Percentiles rank a stretch among this genome's conserved stretches.
Evolutionary conservation across 106 monocot species (phyloP).

Genomic region (Apostasia ramifera): DNA sequence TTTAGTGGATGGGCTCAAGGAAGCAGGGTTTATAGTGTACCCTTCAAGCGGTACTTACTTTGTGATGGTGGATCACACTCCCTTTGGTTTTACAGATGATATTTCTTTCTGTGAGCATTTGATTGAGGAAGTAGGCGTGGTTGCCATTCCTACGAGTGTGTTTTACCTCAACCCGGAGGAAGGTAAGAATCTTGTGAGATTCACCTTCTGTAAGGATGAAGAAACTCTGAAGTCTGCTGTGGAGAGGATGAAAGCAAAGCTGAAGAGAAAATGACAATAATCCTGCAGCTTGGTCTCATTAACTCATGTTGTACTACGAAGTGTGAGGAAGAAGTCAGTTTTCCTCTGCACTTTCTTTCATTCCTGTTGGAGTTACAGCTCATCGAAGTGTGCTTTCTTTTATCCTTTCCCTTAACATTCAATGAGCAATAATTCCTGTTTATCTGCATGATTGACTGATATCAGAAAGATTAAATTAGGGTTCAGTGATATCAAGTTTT

Average conservation of each 20-base stretch:
- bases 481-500: too few species aligned
- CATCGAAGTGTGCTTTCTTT: too few species aligned
- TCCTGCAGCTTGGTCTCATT: background rate
- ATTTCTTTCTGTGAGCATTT: constrained; percentile 85
- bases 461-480: too few species aligned
- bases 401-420: too few species aligned
- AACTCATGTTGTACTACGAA: background rate
- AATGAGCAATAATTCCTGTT: too few species aligned
- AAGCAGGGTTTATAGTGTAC: constrained; percentile 72
- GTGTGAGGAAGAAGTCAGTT: too few species aligned
- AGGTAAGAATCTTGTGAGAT: constrained; percentile 90
- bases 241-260: constrained; percentile 73
- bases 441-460: too few species aligned
- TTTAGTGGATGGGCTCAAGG: constrained; percentile 75
- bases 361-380: too few species aligned
- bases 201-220: constrained; percentile 95
- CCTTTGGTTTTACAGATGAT: constrained; percentile 91
- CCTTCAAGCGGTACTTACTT: constrained; percentile 92
- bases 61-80: constrained; percentile 85
- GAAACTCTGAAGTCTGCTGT: constrained; percentile 74
- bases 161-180: constrained; percentile 91
- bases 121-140: constrained; percentile 90
- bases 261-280: constrained; percentile 28
- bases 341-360: too few species aligned
- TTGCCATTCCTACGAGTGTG: constrained; percentile 83